phyloP scores from a whole-genome alignment of 352 stramenopile species.

The Phytopythium mirpurense region DNA sequence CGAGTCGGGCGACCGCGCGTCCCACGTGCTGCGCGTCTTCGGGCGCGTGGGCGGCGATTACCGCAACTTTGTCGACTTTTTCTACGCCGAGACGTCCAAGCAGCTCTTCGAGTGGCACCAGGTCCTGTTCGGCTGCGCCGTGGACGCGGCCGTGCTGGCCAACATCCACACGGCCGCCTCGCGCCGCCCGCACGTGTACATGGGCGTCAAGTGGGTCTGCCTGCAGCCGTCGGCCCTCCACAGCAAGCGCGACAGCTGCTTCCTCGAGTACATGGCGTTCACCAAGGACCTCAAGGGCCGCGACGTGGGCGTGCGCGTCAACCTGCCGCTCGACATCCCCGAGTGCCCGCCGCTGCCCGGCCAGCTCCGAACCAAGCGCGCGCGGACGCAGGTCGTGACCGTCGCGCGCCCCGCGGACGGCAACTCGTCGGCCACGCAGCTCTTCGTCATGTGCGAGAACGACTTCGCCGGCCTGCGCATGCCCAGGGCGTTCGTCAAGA shows the following conservation, averaged over 20 bases:
- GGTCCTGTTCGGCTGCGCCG: constrained; percentile 43
- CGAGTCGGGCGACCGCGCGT: constrained; percentile 10
- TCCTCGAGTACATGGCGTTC: constrained; percentile 70
- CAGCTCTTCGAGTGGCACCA: constrained; percentile 64
- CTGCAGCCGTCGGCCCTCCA: constrained; percentile 48
- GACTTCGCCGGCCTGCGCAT: constrained; percentile 31
- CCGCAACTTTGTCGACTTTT: constrained; percentile 58
- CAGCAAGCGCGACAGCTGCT: constrained; percentile 61
- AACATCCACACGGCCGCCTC: constrained; percentile 56
- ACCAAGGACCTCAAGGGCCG: constrained; percentile 45
- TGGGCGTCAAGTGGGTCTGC: constrained; percentile 77
- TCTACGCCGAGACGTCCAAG: constrained; percentile 46
- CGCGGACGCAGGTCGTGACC: constrained; percentile 42
- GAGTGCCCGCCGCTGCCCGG: constrained; percentile 44
- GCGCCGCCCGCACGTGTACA: constrained; percentile 40
- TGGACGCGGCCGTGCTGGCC: constrained; percentile 58
- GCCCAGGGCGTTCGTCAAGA: constrained; percentile 28
- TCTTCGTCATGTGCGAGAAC: constrained; percentile 52
- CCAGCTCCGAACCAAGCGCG: constrained; percentile 43
- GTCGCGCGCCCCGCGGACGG: constrained; percentile 27
- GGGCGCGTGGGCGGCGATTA: constrained; percentile 48
- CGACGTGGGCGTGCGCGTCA: constrained; percentile 57
- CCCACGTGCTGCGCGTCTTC: constrained; percentile 44
- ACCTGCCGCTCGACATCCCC: constrained; percentile 42
- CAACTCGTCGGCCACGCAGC: constrained; percentile 27